phyloP scores from a whole-genome alignment of 2,329 filamentous ascomycete genomes.

The Colletotrichum tropicicola region DNA sequence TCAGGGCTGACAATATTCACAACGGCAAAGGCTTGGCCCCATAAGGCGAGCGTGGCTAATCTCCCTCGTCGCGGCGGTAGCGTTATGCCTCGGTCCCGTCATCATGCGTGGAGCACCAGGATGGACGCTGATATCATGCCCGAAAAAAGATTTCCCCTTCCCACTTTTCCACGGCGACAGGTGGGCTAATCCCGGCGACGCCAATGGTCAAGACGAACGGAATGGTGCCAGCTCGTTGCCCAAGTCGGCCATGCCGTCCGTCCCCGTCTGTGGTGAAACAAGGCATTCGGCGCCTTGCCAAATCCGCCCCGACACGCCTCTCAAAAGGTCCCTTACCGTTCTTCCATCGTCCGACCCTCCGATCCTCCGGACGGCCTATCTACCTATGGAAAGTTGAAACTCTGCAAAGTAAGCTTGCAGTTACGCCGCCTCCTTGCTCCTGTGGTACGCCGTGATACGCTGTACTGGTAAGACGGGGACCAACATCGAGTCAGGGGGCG shows the following conservation, averaged over 20 bases:
- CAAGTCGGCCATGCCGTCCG: constrained; percentile 21
- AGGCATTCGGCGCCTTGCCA: constrained; percentile 22
- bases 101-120: constrained; percentile 25
- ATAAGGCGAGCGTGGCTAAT: constrained; percentile 8
- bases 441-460: too few relatives aligned
- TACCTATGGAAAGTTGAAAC: background rate
- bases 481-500: constrained; percentile 6
- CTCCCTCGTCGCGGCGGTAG: background rate
- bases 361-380: too few relatives aligned
- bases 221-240: background rate
- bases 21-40: background rate
- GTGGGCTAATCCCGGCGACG: constrained; percentile 14
- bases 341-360: background rate
- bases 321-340: too few relatives aligned
- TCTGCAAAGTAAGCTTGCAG: background rate
- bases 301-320: constrained; percentile 19
- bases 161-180: constrained; percentile 25
- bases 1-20: constrained; percentile 12
- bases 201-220: constrained; percentile 23
- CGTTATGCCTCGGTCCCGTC: constrained; percentile 25
- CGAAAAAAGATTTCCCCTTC: constrained; percentile 9
- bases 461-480: background rate
- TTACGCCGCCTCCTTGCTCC: background rate
- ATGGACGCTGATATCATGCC: constrained; percentile 27
- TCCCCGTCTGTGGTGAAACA: constrained; percentile 11